Evolutionary conservation across 495 filamentous ascomycete species (phyloP).

Genomic region (Penicillium salamii): DNA sequence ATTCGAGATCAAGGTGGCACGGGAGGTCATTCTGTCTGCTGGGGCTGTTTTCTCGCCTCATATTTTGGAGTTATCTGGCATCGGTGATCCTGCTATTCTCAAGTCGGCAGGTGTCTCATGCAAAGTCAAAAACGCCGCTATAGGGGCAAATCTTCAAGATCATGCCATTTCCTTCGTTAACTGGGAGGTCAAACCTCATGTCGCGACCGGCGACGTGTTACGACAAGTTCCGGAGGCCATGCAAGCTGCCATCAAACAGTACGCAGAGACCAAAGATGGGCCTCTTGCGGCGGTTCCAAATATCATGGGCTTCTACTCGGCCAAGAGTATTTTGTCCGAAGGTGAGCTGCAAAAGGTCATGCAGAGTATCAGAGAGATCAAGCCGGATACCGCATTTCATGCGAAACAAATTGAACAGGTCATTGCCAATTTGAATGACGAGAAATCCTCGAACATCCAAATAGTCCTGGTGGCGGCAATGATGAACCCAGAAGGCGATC

Average conservation of each 20-base stretch:
- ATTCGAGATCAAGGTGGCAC: constrained; percentile 41
- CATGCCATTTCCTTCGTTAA: constrained; percentile 23
- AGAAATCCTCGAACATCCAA: constrained; percentile 24
- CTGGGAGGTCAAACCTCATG: constrained; percentile 30
- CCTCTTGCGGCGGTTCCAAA: constrained; percentile 10
- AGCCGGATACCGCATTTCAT: constrained; percentile 21
- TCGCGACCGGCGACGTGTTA: constrained; percentile 33
- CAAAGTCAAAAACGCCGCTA: constrained; percentile 31
- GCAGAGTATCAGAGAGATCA: constrained; percentile 17
- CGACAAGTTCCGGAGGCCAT: constrained; percentile 24
- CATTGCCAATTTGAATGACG: constrained; percentile 20
- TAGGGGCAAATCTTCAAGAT: constrained; percentile 50
- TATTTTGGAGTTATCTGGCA: constrained; percentile 56
- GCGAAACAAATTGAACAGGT: constrained; percentile 23
- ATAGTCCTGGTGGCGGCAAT: constrained; percentile 18
- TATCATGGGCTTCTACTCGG: constrained; percentile 25
- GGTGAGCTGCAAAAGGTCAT: constrained; percentile 17
- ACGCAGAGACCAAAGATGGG: constrained; percentile 12
- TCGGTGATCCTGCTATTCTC: constrained; percentile 39
- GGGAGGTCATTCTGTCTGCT: constrained; percentile 53
- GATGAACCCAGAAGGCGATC: constrained; percentile 9
- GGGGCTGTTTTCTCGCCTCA: constrained; percentile 52
- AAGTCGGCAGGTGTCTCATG: constrained; percentile 32
- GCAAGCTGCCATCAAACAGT: constrained; percentile 17
- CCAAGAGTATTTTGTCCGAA: constrained; percentile 17